Percentiles rank a stretch among this genome's conserved stretches.
Conservation (phyloP, 768 basidiomycete genomes). For the Macrolepiota albuminosa region DNA sequence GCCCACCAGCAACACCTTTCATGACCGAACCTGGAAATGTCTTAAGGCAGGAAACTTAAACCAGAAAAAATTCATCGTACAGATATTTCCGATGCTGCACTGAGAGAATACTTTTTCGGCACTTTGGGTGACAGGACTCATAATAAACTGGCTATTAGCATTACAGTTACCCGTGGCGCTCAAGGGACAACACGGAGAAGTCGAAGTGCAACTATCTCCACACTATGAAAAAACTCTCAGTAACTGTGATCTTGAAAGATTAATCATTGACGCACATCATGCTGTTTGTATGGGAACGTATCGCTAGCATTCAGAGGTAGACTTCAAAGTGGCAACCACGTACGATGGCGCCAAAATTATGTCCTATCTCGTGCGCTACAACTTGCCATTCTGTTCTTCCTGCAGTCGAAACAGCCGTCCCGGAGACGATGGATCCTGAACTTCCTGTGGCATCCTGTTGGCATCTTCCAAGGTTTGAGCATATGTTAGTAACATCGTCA, state of each 20-base stretch:
- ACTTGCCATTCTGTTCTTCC: constrained; percentile 81
- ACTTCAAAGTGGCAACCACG: constrained; percentile 23
- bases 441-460: constrained; percentile 46
- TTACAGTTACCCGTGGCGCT: constrained; percentile 48
- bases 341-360: constrained; percentile 88
- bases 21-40: constrained; percentile 54
- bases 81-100: constrained; percentile 83
- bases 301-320: background rate
- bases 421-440: constrained; percentile 55
- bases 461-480: constrained; percentile 35
- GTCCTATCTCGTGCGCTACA: constrained; percentile 77
- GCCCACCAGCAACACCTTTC: constrained; percentile 35
- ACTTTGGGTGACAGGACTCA: constrained; percentile 71
- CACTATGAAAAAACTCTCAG: constrained; percentile 41
- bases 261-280: constrained; percentile 41
- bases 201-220: constrained; percentile 54
- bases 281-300: constrained; percentile 32
- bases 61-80: constrained; percentile 33
- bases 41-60: background rate
- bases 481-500: background rate
- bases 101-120: constrained; percentile 69
- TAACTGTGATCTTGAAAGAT: constrained; percentile 3
- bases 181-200: constrained; percentile 65
- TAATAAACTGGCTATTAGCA: constrained; percentile 68
- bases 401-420: constrained; percentile 77